Base-by-base conservation (phyloP, 2,329 filamentous ascomycete species). In the Plenodomus biglobosus region DNA sequence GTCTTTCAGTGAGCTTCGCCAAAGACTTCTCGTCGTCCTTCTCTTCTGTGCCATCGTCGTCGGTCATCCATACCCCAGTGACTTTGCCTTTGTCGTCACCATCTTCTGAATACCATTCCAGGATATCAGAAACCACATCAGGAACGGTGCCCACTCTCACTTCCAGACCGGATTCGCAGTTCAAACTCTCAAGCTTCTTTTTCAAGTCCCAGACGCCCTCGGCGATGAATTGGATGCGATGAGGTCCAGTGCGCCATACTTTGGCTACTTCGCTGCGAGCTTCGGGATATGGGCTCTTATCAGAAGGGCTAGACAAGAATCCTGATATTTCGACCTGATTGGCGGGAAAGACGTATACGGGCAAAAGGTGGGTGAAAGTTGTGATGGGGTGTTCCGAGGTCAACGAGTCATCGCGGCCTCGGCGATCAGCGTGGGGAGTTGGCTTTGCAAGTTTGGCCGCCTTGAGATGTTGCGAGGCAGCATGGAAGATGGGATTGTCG, bases 131-230 rank as follows among this genome's bases (percentile, higher is more conserved):
- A 3, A 90, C 65, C 0, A 87, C 81, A 41, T 87, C 82, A 2
- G 74, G 76, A 3, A 81, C 69, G 52, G 72, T 77, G 6, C 89
- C 89, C 8, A 85, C 81, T 5, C 87, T 79, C 30, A 92, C 72
- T 6, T 79, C 72, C 16, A 94, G 71, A 1, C 64, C 65, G 8
- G 67, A 64, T 5, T 79, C 83, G 61, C 82, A 89, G 0, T 77
- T 78, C 1, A 86, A 57, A 2, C 73, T 74, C 52, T 85, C 78
- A 1, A 92, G 72, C 3, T 76, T 79, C 8, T 76, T 65, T 61
- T 90, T 90, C 52, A 92, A 44, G 61, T 89, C 83, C 86, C 85
- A 90, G 0, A 90, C 80, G 24, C 83, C 84, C 66, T 92, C 80
- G 0, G 84, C 85, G 22, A 89, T 72, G 66, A 92, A 92, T 65